Conservation (phyloP, 805 yeast species). For the Kodamaea kakaduensis region DNA sequence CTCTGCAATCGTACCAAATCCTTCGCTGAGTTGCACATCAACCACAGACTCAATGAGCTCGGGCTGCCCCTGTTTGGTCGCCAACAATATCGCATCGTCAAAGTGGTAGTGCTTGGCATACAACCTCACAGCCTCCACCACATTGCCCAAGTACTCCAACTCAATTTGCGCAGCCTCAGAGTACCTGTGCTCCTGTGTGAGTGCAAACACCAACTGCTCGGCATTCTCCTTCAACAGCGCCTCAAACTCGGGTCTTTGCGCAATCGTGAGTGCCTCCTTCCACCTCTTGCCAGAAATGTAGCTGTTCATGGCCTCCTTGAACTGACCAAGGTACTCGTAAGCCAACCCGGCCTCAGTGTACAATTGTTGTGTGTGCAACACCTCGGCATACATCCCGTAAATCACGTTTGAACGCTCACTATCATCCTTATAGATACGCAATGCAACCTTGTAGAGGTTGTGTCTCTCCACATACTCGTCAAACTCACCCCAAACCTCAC, state of each 20-base stretch:
- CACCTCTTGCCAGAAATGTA: conserved; percentile 71
- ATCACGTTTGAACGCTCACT: conserved; percentile 49
- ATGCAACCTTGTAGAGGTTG: conserved; percentile 64
- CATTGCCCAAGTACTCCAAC: conserved; percentile 53
- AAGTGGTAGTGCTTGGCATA: conserved; percentile 73
- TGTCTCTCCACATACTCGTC: conserved; percentile 67
- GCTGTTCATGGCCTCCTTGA: conserved; percentile 61
- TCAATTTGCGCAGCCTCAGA: conserved; percentile 79
- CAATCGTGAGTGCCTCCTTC: conserved; percentile 76
- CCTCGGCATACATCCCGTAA: conserved; percentile 57
- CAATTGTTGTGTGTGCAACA: conserved; percentile 51
- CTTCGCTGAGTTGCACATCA: conserved; percentile 77
- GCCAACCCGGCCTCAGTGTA: conserved; percentile 75
- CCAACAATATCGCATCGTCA: conserved; percentile 71
- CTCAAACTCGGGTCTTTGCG: conserved; percentile 38
- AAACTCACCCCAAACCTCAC: conserved; percentile 47
- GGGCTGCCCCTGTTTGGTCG: conserved; percentile 38
- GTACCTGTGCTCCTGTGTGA: conserved; percentile 68
- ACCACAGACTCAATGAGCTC: conserved; percentile 55
- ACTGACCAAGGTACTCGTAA: conserved; percentile 63
- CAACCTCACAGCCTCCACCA: conserved; percentile 58
- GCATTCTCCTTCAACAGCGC: conserved; percentile 46
- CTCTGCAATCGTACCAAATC: conserved; percentile 84
- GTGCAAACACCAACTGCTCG: conserved; percentile 53
- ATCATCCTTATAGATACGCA: conserved; percentile 58